Base-by-base conservation (phyloP, 345 rosid genomes). In the Melaleuca alternifolia region DNA sequence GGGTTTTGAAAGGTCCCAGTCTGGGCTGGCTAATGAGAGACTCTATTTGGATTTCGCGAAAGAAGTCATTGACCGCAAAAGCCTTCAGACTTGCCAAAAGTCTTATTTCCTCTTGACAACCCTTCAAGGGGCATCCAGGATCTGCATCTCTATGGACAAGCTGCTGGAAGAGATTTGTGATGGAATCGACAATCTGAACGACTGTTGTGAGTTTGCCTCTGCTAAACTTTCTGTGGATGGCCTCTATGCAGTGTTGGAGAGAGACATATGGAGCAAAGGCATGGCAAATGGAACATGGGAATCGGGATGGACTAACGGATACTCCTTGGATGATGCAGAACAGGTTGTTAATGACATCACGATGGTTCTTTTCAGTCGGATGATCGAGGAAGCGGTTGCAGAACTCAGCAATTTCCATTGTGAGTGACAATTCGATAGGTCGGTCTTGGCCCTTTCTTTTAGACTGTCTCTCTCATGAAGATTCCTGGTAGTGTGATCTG, bases 221-320 rank as follows among this genome's bases (percentile, higher is more conserved):
- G 85, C 89, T 82, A 85, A 86, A 85, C 82, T 90, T 24, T 88
- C 85, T 48, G 51, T 82, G 26, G 96, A 91, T 84, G 88, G 90
- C 54, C 84, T 94, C 48, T 86, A 87, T 37, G 88, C 88, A 79
- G 88, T 87, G 85, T 82, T 95, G 93, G 95, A 92, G 86, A 93
- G 87, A 83, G 99, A 97, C 89, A 50, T 94, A 62, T 86, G 48
- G 56, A 59, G 89, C 91, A 91, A 85, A 87, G 96, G 91, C 90
- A 89, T 92, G 65, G 88, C 85, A 52, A 93, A 89, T 84, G 93
- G 94, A 86, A 86, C 90, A 54, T 97, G 99, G 99, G 96, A 94
- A 84, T 87, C 90, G 87, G 97, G 96, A 71, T 97, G 99, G 98
- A 94, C 92, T 89, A 89, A 86, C 51, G 95, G 90, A 86, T 93